Evolutionary conservation across 495 filamentous ascomycete genomes (phyloP).

Genomic region (Coniosporium apollinis): DNA sequence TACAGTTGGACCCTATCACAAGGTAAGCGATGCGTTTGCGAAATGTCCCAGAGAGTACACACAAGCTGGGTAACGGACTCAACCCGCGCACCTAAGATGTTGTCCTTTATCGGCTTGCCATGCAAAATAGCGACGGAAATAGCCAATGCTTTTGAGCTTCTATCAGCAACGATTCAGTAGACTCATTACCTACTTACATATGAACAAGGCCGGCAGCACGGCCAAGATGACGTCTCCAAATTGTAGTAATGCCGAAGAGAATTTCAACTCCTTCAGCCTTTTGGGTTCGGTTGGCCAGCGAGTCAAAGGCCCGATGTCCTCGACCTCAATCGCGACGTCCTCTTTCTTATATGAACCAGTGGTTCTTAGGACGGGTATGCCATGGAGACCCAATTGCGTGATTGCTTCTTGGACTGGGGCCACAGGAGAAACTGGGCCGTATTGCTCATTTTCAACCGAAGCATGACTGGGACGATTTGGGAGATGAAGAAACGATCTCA

Average conservation of each 20-base stretch:
- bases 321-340: too few species aligned
- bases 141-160: conserved; percentile 9
- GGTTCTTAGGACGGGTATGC: too few species aligned
- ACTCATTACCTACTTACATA: conserved; percentile 4
- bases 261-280: background rate
- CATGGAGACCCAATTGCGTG: too few species aligned
- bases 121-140: conserved; percentile 6
- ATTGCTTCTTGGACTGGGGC: too few species aligned
- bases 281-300: background rate
- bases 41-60: background rate
- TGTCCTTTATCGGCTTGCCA: conserved; percentile 9
- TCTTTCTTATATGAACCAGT: too few species aligned
- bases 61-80: conserved; percentile 11
- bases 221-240: conserved; percentile 10
- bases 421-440: too few species aligned
- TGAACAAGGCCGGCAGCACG: conserved; percentile 9
- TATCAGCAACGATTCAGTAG: background rate
- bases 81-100: conserved; percentile 7
- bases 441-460: too few species aligned
- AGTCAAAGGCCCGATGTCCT: too few species aligned
- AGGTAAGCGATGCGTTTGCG: background rate
- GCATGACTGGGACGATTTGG: too few species aligned
- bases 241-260: background rate
- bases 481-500: too few species aligned
- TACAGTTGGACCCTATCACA: conserved; percentile 11